Conservation (phyloP, 345 rosid species). For the Sonneratia alba region DNA sequence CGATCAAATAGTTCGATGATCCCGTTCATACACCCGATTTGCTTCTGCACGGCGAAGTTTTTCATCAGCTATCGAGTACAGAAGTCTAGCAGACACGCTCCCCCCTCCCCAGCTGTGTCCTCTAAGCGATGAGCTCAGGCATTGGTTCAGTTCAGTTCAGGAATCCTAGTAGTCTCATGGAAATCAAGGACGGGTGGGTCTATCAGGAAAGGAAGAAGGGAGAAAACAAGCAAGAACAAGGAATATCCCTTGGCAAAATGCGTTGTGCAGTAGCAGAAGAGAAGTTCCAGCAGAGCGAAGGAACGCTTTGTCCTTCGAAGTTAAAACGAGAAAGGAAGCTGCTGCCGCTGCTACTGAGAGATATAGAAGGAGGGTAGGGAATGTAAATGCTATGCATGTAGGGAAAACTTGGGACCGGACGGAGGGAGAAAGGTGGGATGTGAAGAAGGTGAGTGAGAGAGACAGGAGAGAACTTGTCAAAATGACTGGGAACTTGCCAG, state of each 20-base stretch:
- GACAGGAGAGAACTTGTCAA: not conserved
- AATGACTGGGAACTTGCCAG: not conserved
- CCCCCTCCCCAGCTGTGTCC: too few species aligned
- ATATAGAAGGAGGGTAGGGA: not conserved
- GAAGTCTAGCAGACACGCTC: slow-evolving; percentile 54
- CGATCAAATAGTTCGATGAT: slow-evolving; percentile 70
- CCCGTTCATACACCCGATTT: slow-evolving; percentile 85
- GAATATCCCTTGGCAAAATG: not conserved
- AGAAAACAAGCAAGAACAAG: not conserved
- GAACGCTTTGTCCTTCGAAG: slow-evolving; percentile 25
- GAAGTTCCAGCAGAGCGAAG: slow-evolving; percentile 26
- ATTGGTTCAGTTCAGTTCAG: not conserved
- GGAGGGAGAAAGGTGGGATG: too few species aligned
- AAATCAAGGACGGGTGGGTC: not conserved
- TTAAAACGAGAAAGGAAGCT: not conserved
- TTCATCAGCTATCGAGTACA: slow-evolving; percentile 57
- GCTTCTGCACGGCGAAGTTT: slow-evolving; percentile 58
- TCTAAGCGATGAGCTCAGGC: not conserved
- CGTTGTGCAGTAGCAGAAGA: slow-evolving; percentile 5
- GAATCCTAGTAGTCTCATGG: not conserved
- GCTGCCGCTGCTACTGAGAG: not conserved
- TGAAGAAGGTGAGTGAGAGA: not conserved
- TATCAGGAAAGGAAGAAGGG: not conserved
- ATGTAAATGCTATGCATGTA: not conserved
- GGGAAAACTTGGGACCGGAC: too few species aligned